Evolutionary conservation across 2,329 filamentous ascomycete species (phyloP).

Genomic region (Cordyceps sp.): DNA sequence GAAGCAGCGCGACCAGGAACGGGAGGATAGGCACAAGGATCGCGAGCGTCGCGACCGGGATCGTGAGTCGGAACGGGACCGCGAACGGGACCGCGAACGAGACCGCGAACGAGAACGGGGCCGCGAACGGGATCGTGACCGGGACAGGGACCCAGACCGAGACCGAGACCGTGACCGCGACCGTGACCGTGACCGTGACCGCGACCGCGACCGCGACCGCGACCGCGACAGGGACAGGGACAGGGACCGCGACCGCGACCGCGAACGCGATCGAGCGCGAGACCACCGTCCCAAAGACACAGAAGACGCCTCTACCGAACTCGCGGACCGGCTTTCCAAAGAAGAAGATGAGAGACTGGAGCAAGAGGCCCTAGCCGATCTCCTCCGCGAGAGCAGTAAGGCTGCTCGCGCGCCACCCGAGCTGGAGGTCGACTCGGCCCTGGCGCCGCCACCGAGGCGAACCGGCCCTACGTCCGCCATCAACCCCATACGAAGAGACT

Average conservation of each 20-base stretch:
- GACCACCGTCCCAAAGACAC: constrained; percentile 12
- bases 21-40: constrained; percentile 20
- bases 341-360: constrained; percentile 42
- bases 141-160: constrained; percentile 13
- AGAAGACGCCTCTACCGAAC: too few relatives aligned
- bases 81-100: constrained; percentile 4
- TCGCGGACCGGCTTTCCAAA: constrained; percentile 38
- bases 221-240: neutral
- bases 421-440: constrained; percentile 36
- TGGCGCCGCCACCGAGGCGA: constrained; percentile 38
- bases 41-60: constrained; percentile 18
- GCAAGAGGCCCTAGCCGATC: constrained; percentile 38
- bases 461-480: constrained; percentile 39
- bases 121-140: constrained; percentile 14
- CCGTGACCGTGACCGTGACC: neutral
- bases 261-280: constrained; percentile 11
- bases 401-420: constrained; percentile 31
- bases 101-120: constrained; percentile 16
- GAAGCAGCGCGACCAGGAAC: constrained; percentile 19
- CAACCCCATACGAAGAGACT: constrained; percentile 32
- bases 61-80: constrained; percentile 13
- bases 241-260: constrained; percentile 1
- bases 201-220: neutral
- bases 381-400: constrained; percentile 41
- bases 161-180: constrained; percentile 5